Evolutionary conservation across 352 stramenopile species (phyloP).

Genomic region (Poterioochromonas sp.): DNA sequence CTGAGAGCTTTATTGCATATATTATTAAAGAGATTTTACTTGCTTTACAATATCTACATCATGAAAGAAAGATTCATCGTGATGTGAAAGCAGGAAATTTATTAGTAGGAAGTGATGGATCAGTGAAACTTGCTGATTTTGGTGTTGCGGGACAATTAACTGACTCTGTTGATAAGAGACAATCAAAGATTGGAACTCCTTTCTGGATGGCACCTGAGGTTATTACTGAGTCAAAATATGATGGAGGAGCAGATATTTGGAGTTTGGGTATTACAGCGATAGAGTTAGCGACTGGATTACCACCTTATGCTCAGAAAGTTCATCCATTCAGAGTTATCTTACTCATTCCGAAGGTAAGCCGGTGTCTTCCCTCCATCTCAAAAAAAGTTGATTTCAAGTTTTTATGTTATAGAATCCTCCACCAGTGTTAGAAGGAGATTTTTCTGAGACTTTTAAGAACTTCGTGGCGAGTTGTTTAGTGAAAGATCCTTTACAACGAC

Average conservation of each 20-base stretch:
- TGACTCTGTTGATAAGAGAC: constrained; percentile 72
- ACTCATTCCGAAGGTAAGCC: constrained; percentile 19
- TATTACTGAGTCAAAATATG: constrained; percentile 70
- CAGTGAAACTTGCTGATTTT: constrained; percentile 73
- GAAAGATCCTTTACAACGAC: not conserved
- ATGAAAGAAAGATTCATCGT: constrained; percentile 63
- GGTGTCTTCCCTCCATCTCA: not conserved
- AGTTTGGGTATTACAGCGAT: constrained; percentile 67
- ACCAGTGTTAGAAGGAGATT: not conserved
- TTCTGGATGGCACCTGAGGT: constrained; percentile 80
- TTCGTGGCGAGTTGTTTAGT: not conserved
- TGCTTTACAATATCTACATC: constrained; percentile 82
- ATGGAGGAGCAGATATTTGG: constrained; percentile 52
- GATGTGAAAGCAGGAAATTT: constrained; percentile 76
- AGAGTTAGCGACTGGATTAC: constrained; percentile 69
- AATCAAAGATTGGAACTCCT: constrained; percentile 72
- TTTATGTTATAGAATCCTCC: constrained; percentile 14
- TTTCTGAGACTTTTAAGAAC: not conserved
- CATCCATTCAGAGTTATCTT: constrained; percentile 62
- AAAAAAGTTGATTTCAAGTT: not conserved
- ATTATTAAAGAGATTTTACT: constrained; percentile 92
- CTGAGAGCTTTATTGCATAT: constrained; percentile 88
- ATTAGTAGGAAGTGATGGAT: constrained; percentile 56
- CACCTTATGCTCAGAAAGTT: constrained; percentile 61
- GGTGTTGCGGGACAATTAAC: constrained; percentile 75